These are phyloP conservation scores for Botryotinia convoluta DNA, from an alignment of 2,329 filamentous ascomycete genomes.

Conservation along the genomic window DNA sequence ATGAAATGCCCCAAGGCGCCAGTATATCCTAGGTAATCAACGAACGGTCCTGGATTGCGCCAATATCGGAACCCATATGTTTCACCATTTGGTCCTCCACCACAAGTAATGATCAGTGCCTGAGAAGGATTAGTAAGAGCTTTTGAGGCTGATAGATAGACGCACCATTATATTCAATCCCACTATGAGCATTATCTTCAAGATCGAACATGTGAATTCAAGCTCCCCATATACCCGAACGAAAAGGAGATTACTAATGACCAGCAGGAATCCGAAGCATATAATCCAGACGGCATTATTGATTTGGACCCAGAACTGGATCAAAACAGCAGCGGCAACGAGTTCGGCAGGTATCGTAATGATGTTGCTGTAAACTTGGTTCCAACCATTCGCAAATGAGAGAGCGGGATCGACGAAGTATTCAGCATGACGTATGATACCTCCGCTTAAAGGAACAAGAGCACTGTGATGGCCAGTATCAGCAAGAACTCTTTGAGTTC, in stretches of 20 bases:
- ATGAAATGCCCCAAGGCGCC: constrained; percentile 61
- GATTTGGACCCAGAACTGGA: constrained; percentile 62
- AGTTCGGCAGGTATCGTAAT: constrained; percentile 50
- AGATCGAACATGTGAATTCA: constrained; percentile 50
- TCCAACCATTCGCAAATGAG: constrained; percentile 38
- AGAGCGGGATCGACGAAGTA: constrained; percentile 40
- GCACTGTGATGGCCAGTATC: constrained; percentile 17
- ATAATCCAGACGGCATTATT: constrained; percentile 45
- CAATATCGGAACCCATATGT: constrained; percentile 55
- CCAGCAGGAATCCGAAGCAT: constrained; percentile 41
- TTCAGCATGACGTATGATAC: constrained; percentile 39
- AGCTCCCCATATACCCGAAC: constrained; percentile 49
- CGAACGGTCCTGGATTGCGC: constrained; percentile 60
- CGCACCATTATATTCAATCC: constrained; percentile 54
- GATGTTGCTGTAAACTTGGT: constrained; percentile 38
- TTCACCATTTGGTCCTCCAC: constrained; percentile 56
- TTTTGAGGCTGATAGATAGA: too few species aligned
- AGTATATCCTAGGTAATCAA: constrained; percentile 57
- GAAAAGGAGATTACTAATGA: constrained; percentile 40
- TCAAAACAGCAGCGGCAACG: constrained; percentile 59
- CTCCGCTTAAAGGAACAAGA: constrained; percentile 39
- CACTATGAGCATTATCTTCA: constrained; percentile 61
- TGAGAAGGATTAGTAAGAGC: not conserved
- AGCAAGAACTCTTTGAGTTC: not conserved
- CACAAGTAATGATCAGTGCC: constrained; percentile 45